Evolutionary conservation across 257 asterid species (phyloP).

Genomic region (Salvia hispanica): DNA sequence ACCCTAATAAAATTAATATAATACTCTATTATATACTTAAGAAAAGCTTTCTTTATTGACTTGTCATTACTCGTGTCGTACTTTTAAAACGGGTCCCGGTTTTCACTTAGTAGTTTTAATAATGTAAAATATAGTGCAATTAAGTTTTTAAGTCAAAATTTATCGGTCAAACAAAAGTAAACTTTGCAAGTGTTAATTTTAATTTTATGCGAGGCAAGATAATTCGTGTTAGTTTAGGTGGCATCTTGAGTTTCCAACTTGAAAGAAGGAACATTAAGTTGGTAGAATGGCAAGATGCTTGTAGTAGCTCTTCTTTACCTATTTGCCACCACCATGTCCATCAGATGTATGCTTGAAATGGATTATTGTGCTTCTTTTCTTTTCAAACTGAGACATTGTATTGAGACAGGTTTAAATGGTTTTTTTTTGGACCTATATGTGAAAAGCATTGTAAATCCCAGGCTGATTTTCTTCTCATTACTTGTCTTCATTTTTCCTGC

Average conservation of each 20-base stretch:
- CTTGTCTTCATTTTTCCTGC: neutral
- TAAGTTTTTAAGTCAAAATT: no score
- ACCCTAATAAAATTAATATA: no score
- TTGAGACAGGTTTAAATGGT: neutral
- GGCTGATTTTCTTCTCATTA: neutral
- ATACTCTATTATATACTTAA: no score
- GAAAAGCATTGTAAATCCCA: constrained; percentile 19
- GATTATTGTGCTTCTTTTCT: constrained; percentile 10
- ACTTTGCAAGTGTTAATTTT: no score
- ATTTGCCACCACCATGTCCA: neutral
- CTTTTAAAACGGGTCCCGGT: no score
- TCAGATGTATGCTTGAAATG: constrained; percentile 15
- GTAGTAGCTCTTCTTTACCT: neutral
- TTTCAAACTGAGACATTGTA: neutral
- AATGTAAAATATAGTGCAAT: no score
- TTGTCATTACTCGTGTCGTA: no score
- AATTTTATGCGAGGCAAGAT: constrained; percentile 8
- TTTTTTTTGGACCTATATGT: neutral
- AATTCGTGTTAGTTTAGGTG: neutral
- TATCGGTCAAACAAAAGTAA: no score
- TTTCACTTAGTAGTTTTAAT: no score
- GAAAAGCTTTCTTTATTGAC: no score
- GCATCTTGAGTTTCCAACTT: neutral
- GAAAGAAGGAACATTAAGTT: neutral
- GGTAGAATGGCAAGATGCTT: neutral